Evolutionary conservation across 2,329 filamentous ascomycete genomes (phyloP).

Genomic region (Aspergillus luchuensis): DNA sequence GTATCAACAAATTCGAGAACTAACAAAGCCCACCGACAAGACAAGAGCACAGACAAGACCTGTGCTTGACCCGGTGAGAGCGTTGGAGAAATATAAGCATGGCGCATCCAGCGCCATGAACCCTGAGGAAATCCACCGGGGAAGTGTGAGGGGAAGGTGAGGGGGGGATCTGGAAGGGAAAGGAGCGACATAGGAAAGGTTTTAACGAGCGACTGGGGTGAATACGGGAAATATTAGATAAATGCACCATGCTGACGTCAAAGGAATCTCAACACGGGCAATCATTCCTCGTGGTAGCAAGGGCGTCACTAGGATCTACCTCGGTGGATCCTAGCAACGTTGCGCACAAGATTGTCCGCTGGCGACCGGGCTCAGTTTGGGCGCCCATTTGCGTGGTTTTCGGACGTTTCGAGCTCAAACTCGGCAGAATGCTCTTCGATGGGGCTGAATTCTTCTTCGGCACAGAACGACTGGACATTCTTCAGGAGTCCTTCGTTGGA

Average conservation of each 20-base stretch:
- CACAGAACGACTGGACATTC: conserved; percentile 47
- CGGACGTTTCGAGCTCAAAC: conserved; percentile 60
- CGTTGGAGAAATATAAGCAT: conserved; percentile 11
- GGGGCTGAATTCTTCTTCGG: conserved; percentile 36
- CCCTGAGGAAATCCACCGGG: conserved; percentile 8
- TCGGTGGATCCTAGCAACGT: neutral
- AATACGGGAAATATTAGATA: conserved; percentile 13
- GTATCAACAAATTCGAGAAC: conserved; percentile 30
- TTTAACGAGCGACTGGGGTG: conserved; percentile 17
- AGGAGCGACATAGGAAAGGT: conserved; percentile 14
- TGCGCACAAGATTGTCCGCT: neutral
- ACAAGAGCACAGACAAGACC: conserved; percentile 8
- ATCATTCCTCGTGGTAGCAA: neutral
- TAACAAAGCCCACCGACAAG: conserved; percentile 20
- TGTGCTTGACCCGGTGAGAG: conserved; percentile 4
- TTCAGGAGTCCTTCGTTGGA: conserved; percentile 64
- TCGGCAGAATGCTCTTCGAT: conserved; percentile 36
- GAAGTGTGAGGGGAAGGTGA: conserved; percentile 2
- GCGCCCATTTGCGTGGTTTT: conserved; percentile 25
- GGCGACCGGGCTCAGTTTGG: conserved; percentile 3
- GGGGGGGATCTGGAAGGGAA: conserved; percentile 12
- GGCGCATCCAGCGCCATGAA: conserved; percentile 17
- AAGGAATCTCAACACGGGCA: neutral
- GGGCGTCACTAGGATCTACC: neutral
- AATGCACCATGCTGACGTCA: neutral